Percentiles rank a stretch among this genome's conserved stretches.
phyloP scores from a whole-genome alignment of 257 asterid genomes.

The Plantago elongata region DNA sequence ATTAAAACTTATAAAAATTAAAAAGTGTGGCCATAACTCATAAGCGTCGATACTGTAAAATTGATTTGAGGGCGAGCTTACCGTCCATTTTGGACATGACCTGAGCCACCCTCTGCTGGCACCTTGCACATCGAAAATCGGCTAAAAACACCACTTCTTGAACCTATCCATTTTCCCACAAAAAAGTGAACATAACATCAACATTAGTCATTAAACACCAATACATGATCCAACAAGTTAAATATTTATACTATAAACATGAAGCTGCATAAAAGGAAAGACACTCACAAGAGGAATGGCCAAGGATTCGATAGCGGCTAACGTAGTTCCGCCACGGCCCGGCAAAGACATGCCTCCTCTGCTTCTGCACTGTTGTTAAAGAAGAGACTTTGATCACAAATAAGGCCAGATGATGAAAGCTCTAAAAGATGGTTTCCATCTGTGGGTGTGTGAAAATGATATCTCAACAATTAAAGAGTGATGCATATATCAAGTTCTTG shows the following conservation, averaged over 20 bases:
- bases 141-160: constrained; percentile 85
- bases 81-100: constrained; percentile 73
- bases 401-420: background rate
- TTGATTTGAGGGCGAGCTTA: constrained; percentile 3
- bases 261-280: constrained; percentile 1
- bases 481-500: constrained; percentile 15
- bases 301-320: constrained; percentile 43
- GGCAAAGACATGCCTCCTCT: constrained; percentile 10
- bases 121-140: constrained; percentile 62
- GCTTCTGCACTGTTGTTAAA: background rate
- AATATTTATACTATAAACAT: background rate
- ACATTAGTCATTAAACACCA: background rate
- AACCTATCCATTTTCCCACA: constrained; percentile 32
- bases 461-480: background rate
- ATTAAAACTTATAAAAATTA: too few species aligned
- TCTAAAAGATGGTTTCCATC: constrained; percentile 21
- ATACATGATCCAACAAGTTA: background rate
- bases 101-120: constrained; percentile 75
- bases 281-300: constrained; percentile 47
- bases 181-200: background rate
- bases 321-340: constrained; percentile 17
- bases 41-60: background rate
- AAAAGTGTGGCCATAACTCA: background rate
- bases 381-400: background rate
- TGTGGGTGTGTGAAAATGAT: constrained; percentile 7